Base-by-base conservation (phyloP, 345 rosid genomes). In the Melastoma malabathricum region DNA sequence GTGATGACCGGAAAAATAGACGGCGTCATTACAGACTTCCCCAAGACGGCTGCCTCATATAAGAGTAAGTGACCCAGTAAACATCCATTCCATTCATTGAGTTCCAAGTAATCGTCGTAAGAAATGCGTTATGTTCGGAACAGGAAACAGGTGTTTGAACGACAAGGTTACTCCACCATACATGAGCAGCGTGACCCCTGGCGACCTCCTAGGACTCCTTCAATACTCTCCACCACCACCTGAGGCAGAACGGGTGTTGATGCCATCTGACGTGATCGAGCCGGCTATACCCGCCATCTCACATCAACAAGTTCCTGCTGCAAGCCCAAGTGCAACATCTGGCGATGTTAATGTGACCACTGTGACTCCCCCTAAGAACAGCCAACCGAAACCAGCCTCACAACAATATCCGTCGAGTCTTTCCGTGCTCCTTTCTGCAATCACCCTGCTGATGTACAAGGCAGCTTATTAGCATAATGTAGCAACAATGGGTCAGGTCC, bases 11-110 rank as follows among this genome's bases (percentile, higher is more conserved):
- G 48, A 13, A 47, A 54, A 41, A 46, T 92, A 3, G 55, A 61
- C 15, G 96, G 95, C 22, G 69, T 89, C 64, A 51, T 92, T 71
- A 92, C 96, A 13, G 95, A 75, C 14, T 92, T 77, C 66, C 96
- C 96, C 9, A 48, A 14, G 57, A 92, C 96, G 18, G 66, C 96
- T 55, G 79, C 66, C 57, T 70, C 82, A 73, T 92, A 74, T 61
- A 81, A 57, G 65, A 77, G 98, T 87, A 87, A 75, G 96, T 38
- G 38, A 29, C 38, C 1, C 38, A 3, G 31, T 27, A 6, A 27
- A 2, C 6, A 6, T 27, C 6, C 4, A 27, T 27, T 27, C 31
- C n/a, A n/a, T n/a, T n/a, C n/a, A n/a, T 27, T 27, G 31, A 27
- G 31, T 27, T 27, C 31, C 6, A 2, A 27, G 31, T 6, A 31